Evolutionary conservation across 768 basidiomycete species (phyloP).

Genomic region (Macrolepiota dolichaula): DNA sequence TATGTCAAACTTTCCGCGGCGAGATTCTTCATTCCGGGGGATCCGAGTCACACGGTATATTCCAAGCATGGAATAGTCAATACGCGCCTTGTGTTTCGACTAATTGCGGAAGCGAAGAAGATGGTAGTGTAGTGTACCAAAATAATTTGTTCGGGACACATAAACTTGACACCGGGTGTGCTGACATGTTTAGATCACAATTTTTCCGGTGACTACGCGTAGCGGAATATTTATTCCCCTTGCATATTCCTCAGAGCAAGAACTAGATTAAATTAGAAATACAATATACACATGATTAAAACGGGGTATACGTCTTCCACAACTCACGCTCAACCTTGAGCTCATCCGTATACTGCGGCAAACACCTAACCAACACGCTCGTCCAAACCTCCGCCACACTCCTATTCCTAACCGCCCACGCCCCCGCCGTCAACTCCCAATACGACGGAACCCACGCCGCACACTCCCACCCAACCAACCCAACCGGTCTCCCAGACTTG

Average conservation of each 20-base stretch:
- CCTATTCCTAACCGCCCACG: neutral
- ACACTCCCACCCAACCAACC: slow-evolving; percentile 10
- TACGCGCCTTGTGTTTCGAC: too few species aligned
- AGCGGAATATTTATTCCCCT: too few species aligned
- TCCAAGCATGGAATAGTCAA: too few species aligned
- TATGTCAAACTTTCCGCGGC: too few species aligned
- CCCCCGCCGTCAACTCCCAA: slow-evolving; percentile 1
- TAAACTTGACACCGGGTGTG: too few species aligned
- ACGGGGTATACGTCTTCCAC: slow-evolving; percentile 11
- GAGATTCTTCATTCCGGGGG: too few species aligned
- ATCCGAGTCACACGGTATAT: too few species aligned
- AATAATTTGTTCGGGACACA: too few species aligned
- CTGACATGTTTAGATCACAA: too few species aligned
- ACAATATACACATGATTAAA: neutral
- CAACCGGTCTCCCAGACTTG: neutral
- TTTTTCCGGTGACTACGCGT: too few species aligned
- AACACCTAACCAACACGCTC: neutral
- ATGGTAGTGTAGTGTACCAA: too few species aligned
- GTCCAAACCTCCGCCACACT: neutral
- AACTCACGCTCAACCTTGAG: slow-evolving; percentile 5
- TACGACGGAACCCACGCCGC: slow-evolving; percentile 7
- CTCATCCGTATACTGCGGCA: slow-evolving; percentile 11
- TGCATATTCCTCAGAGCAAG: neutral
- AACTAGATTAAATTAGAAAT: neutral
- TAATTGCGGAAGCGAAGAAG: too few species aligned